Evolutionary conservation across 352 stramenopile species (phyloP), one percentile per base, ranked within the genome.

Genomic region (Pythium graminicola): DNA sequence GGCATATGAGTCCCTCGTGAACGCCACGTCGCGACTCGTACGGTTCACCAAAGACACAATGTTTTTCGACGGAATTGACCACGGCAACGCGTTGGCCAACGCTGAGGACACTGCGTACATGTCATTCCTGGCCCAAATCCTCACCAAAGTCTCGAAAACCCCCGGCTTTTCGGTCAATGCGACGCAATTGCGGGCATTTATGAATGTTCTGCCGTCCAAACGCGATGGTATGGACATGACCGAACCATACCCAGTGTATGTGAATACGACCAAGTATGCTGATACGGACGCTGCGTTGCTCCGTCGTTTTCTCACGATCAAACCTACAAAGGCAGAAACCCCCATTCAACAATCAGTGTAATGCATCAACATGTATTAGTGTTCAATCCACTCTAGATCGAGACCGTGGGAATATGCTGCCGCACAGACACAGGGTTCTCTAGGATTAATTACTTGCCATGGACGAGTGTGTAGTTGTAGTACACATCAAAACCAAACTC

Each of bases 41-140:
- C 75, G 75, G 24, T 86, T 86, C 64, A 86, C 68, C n/a, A 86
- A 86, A 54, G 72, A 86, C 64, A 70, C 65, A 16, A 67, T 80
- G 27, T 86, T 86, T 31, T 32, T 64, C 35, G 57, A 71, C 35
- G 70, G 73, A 43, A 46, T 67, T 29, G 69, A 79, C 60, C 28
- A 62, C 22, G 62, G 60, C 22, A 58, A 71, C 38, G 26, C 28
- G 2, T 27, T 63, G 24, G n/a, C 63, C 4, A 61, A 69, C 36
- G 38, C 55, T 13, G 44, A 54, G 24, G 53, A 60, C 57, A 58
- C 51, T 13, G 62, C 46, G 17, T 83, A 71, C 31, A 29, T 82
- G 51, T 39, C 23, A 8, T 74, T 66, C 41, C 55, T 86, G 35
- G 48, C 72, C 7, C 31, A 73, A n/a, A 36, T 83, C 17, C 62